Percentiles rank a stretch among this genome's conserved stretches.
These are phyloP conservation scores for Pythium periplocum DNA, from an alignment of 352 stramenopile species.

Conservation along the genomic window DNA sequence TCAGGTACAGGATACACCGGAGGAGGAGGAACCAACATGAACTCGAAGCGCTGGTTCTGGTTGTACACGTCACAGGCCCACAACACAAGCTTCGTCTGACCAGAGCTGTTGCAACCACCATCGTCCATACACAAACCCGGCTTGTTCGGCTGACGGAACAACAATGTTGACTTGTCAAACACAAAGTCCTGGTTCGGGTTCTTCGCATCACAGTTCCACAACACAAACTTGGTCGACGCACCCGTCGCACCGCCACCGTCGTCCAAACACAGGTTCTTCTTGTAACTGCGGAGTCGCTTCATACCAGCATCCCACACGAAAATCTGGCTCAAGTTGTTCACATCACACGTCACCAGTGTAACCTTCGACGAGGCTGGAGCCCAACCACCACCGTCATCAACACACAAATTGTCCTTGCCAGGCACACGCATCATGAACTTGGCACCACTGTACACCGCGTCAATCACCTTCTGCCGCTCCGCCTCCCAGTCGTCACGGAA, in stretches of 20 bases:
- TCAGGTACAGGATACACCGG: too few relatives aligned
- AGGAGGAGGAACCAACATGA: too few relatives aligned
- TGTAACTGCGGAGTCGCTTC: not conserved
- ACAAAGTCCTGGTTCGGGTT: conserved; percentile 30
- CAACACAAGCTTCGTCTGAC: not conserved
- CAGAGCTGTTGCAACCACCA: conserved; percentile 5
- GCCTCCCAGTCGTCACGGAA: conserved; percentile 3
- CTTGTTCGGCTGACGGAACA: conserved; percentile 5
- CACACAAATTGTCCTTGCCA: conserved; percentile 8
- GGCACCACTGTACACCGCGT: conserved; percentile 3
- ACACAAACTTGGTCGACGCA: conserved; percentile 6
- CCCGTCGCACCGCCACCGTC: conserved; percentile 2
- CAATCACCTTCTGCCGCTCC: conserved; percentile 3
- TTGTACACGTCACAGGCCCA: conserved; percentile 2
- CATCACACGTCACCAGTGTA: conserved; percentile 5
- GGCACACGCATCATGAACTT: conserved; percentile 3
- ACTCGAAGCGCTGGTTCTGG: conserved; percentile 6
- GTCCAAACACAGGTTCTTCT: conserved; percentile 5
- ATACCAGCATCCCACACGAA: too few relatives aligned
- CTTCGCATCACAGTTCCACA: conserved; percentile 6
- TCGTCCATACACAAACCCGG: conserved; percentile 15
- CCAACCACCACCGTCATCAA: conserved; percentile 2
- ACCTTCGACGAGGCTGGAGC: not conserved
- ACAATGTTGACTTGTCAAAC: not conserved
- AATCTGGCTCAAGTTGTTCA: conserved; percentile 1